Base-by-base conservation (phyloP, 2,329 filamentous ascomycete genomes). In the Fusarium bactridioides region DNA sequence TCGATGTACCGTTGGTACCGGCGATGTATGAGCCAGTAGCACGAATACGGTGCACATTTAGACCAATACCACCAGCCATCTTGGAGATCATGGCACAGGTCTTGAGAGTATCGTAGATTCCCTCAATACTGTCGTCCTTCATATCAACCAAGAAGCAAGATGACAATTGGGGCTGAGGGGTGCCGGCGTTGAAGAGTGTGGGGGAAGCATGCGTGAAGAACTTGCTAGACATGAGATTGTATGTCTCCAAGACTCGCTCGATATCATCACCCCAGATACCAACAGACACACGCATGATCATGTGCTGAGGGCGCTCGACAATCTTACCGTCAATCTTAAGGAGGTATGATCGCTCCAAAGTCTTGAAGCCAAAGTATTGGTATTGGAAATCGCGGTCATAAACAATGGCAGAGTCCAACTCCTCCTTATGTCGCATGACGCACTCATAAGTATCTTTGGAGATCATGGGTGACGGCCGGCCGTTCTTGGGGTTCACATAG, bases 301-400 rank as follows among this genome's bases (percentile, higher is more conserved):
- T 96, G 86, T 99, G 96, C 85, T 99, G 96, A 48, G 96, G 96
- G 79, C 96, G 91, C 87, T 99, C 96, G 58, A 95, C 95, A 80
- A 98, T 94, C 86, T 98, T 97, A 82, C 94, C 95, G 78, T 98
- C 90, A 75, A 98, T 93, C 81, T 97, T 95, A 76, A 99, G 91
- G 58, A 99, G 92, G 80, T 99, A 99, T 80, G 96, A 99, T 69
- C 96, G 92, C 87, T 99, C 96, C 43, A 99, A 87, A 12, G 96
- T 99, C 90, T 99, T 99, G 91, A 99, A 99, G 74, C 96, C 96
- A 79, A 99, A 99, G 86, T 97, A 99, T 86, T 99, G 96, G 87
- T 99, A 99, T 89, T 98, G 98, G 89, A 99, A 99, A 82, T 99
- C 96, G 77, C 96, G 93, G 86, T 99, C 96, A 79, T 98, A 99